Conservation (phyloP, 1,139 yeast genomes). For the Magnusiomyces ingens region DNA sequence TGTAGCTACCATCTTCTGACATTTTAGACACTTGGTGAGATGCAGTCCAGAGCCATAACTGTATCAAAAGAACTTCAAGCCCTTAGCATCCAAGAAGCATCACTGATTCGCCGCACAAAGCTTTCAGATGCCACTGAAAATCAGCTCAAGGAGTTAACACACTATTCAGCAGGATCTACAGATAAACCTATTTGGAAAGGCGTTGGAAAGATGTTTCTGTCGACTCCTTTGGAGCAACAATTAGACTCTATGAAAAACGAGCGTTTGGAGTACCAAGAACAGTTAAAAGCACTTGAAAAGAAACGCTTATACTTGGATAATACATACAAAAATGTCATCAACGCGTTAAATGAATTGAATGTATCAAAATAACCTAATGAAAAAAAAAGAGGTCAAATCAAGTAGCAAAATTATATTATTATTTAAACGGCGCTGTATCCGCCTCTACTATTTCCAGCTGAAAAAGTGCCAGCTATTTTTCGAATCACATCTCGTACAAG, state of each 20-base stretch:
- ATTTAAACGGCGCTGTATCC: constrained; percentile 87
- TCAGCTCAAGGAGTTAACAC: constrained; percentile 43
- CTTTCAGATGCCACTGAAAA: constrained; percentile 50
- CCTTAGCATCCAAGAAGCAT: constrained; percentile 53
- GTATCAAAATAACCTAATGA: constrained; percentile 32
- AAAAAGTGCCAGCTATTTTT: constrained; percentile 64
- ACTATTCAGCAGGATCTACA: constrained; percentile 29
- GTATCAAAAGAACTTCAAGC: constrained; percentile 47
- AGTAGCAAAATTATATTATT: constrained; percentile 71
- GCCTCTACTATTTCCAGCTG: constrained; percentile 75
- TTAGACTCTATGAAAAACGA: constrained; percentile 45
- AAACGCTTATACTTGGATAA: constrained; percentile 69
- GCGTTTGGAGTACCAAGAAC: constrained; percentile 49
- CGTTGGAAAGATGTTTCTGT: constrained; percentile 58
- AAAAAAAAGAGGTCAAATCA: constrained; percentile 65
- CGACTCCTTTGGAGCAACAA: constrained; percentile 41
- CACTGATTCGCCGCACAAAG: constrained; percentile 51
- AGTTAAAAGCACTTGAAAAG: constrained; percentile 53
- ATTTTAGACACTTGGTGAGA: constrained; percentile 41
- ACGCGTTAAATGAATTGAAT: constrained; percentile 45
- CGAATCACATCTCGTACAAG: constrained; percentile 66
- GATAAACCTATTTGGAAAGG: constrained; percentile 68
- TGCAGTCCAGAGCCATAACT: constrained; percentile 53
- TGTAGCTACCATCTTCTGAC: constrained; percentile 17
- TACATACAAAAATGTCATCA: constrained; percentile 67